Evolutionary conservation across 208 protist species (phyloP).

Genomic region (Leishmania arabica): DNA sequence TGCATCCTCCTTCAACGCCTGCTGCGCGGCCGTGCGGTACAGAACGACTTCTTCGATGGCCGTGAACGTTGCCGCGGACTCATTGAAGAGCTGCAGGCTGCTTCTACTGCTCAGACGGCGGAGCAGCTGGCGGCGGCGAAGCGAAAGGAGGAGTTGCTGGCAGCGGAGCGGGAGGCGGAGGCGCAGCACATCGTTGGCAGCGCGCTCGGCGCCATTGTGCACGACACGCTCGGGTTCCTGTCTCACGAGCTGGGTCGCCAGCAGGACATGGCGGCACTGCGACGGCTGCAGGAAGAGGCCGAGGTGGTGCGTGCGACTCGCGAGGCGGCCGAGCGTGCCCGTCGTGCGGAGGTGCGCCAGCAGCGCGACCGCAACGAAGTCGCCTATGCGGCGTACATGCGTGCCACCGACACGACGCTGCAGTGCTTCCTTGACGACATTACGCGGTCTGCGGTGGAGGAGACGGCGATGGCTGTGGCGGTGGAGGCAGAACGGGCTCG

Average conservation of each 20-base stretch:
- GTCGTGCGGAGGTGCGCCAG: slow-evolving; percentile 65
- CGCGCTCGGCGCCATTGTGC: slow-evolving; percentile 80
- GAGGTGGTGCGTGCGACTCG: slow-evolving; percentile 69
- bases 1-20: slow-evolving; percentile 90
- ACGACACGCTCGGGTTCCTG: slow-evolving; percentile 87
- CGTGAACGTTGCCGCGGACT: slow-evolving; percentile 92
- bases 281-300: slow-evolving; percentile 55
- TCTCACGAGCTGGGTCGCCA: slow-evolving; percentile 83
- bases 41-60: slow-evolving; percentile 95
- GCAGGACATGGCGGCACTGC: slow-evolving; percentile 65
- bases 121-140: slow-evolving; percentile 45
- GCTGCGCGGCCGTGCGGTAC: slow-evolving; percentile 89
- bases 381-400: slow-evolving; percentile 63
- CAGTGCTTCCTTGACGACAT: slow-evolving; percentile 73
- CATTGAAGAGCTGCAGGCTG: slow-evolving; percentile 92
- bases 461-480: slow-evolving; percentile 73
- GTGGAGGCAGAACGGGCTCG: slow-evolving; percentile 52
- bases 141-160: slow-evolving; percentile 38
- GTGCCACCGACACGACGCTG: slow-evolving; percentile 63
- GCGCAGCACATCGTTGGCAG: slow-evolving; percentile 55
- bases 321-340: slow-evolving; percentile 78
- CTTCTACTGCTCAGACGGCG: slow-evolving; percentile 83
- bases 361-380: slow-evolving; percentile 77
- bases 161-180: slow-evolving; percentile 49
- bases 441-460: slow-evolving; percentile 38